These are phyloP conservation scores for Oryza punctata DNA, from an alignment of 176 grass and related monocot species.

Conservation along the genomic window DNA sequence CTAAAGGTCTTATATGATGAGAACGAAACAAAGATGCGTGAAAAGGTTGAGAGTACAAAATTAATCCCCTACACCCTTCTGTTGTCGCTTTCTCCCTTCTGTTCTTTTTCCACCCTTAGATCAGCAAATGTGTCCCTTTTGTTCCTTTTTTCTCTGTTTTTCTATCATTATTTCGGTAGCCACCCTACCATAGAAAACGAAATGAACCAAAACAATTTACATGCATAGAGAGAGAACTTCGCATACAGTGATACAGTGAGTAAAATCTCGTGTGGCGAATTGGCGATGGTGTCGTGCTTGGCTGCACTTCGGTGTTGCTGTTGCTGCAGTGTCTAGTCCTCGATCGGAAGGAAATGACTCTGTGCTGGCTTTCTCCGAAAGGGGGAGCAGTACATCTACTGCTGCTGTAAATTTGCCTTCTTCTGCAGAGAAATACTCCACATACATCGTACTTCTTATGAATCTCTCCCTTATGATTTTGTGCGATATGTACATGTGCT, in stretches of 20 bases:
- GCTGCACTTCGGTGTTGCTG: neutral
- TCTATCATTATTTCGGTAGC: neutral
- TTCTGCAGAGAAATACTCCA: neutral
- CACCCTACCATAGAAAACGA: neutral
- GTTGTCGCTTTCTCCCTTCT: neutral
- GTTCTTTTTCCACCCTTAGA: too few relatives aligned
- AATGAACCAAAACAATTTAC: neutral
- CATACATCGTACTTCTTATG: neutral
- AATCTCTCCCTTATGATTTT: neutral
- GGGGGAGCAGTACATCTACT: neutral
- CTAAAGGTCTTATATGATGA: too few relatives aligned
- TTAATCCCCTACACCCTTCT: neutral
- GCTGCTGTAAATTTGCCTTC: neutral
- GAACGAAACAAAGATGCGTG: neutral
- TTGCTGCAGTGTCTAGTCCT: conserved; percentile 1
- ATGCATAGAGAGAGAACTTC: too few relatives aligned
- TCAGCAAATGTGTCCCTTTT: neutral
- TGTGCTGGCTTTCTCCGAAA: neutral
- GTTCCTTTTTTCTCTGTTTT: neutral
- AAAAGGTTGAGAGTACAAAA: conserved; percentile 1
- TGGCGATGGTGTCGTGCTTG: neutral
- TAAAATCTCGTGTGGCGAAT: neutral
- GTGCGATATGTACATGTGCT: neutral
- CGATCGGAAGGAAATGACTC: neutral
- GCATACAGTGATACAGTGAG: neutral